These are phyloP conservation scores for Aspergillus ochraceoroseus DNA, from an alignment of 2,329 filamentous ascomycete genomes.

Conservation along the genomic window DNA sequence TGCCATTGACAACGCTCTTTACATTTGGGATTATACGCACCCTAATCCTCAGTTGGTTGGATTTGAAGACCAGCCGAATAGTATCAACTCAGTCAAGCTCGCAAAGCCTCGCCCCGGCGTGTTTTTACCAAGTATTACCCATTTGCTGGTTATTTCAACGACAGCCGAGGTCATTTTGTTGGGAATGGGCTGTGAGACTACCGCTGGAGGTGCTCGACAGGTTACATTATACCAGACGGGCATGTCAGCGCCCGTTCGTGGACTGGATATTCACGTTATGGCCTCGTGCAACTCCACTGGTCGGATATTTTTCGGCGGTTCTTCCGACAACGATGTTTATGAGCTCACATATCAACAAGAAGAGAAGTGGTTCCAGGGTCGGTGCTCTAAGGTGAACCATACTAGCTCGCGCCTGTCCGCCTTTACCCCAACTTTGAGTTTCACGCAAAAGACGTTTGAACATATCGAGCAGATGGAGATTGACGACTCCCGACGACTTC, in stretches of 20 bases:
- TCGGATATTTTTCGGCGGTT: conserved; percentile 87
- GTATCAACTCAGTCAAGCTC: conserved; percentile 85
- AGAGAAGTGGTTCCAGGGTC: conserved; percentile 90
- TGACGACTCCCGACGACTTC: conserved; percentile 78
- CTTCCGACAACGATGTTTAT: conserved; percentile 77
- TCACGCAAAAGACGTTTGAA: conserved; percentile 50
- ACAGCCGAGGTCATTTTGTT: conserved; percentile 77
- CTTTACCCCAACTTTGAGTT: conserved; percentile 41
- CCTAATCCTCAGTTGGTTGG: conserved; percentile 88
- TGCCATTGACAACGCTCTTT: conserved; percentile 89
- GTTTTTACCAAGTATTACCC: conserved; percentile 78
- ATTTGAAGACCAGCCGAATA: conserved; percentile 81
- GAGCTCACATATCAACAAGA: conserved; percentile 96
- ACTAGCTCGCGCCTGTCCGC: conserved; percentile 68
- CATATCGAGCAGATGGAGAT: conserved; percentile 73
- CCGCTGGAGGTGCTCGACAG: conserved; percentile 61
- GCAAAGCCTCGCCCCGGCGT: conserved; percentile 80
- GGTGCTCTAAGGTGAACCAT: conserved; percentile 84
- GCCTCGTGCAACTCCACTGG: conserved; percentile 71
- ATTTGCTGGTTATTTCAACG: conserved; percentile 85
- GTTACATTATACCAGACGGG: conserved; percentile 83
- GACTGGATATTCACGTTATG: conserved; percentile 71
- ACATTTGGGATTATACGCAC: conserved; percentile 95
- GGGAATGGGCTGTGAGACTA: conserved; percentile 66
- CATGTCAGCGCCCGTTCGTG: conserved; percentile 72